Evolutionary conservation across 768 basidiomycete species (phyloP).

Genomic region (Naganishia vishniacii): DNA sequence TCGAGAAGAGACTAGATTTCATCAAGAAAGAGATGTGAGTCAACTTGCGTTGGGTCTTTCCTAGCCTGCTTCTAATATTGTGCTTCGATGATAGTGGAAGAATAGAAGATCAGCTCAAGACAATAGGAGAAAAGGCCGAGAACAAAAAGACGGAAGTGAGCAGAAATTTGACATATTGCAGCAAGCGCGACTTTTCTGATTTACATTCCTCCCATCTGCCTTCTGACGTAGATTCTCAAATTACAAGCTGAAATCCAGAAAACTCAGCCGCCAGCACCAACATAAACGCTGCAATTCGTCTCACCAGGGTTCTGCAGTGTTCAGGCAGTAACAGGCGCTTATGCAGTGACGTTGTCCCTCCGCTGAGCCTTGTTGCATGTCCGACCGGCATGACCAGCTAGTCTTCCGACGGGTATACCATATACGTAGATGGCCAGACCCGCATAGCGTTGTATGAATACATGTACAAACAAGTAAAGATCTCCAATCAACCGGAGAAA

Average conservation of each 20-base stretch:
- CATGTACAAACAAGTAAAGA: constrained; percentile 7
- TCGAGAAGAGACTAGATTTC: constrained; percentile 83
- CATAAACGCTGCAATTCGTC: not conserved
- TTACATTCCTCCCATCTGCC: not conserved
- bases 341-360: no score
- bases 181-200: not conserved
- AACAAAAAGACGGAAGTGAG: constrained; percentile 75
- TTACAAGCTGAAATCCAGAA: constrained; percentile 11
- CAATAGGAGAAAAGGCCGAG: constrained; percentile 68
- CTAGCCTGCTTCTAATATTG: not conserved
- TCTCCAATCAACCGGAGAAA: not conserved
- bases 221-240: not conserved
- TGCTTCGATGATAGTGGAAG: constrained; percentile 40
- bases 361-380: no score
- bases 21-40: constrained; percentile 77
- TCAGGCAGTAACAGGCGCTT: no score
- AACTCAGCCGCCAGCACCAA: not conserved
- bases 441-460: constrained; percentile 4
- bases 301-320: no score
- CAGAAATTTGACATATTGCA: not conserved
- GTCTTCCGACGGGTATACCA: no score
- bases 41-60: constrained; percentile 25
- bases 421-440: not conserved
- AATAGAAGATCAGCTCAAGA: constrained; percentile 74
- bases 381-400: no score